Evolutionary conservation across 306 rosid species (phyloP), one percentile per base, ranked within the genome.

Genomic region (Ammopiptanthus mongolicus): DNA sequence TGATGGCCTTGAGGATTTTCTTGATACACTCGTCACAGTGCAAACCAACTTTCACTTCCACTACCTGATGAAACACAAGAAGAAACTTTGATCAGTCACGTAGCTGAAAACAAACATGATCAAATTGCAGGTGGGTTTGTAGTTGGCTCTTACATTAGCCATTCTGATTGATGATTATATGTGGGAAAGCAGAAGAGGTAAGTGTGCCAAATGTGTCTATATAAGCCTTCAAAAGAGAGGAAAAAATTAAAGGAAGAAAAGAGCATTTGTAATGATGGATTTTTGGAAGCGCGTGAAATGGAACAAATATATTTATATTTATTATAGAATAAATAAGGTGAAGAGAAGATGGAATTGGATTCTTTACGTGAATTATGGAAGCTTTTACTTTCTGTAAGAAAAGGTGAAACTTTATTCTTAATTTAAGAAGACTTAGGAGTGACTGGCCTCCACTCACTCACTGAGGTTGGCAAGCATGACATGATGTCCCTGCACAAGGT

Each of bases 21-120:
- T 87, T 91, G 83, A 90, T 95, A 65, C 98, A 95, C 8, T 95
- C 92, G 0, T 86, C 96, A 58, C 98, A 90, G 82, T 95, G 97
- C 87, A 91, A 84, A 14, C 88, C 91, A 11, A 95, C 96, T 84
- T 86, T 91, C 79, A 95, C 60, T 73, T 95, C 98, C 87, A 95
- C 97, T 77, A 90, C 90, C 96, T 91, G 44, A 52, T 13, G 10
- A 63, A 34, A 76, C 5, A 48, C 37, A n/a, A 22, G 41, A 42
- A 39, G 5, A 52, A 37, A 28, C 14, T 44, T 28, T 55, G 3
- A n/a, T n/a, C n/a, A 56, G 14, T 42, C 22, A 5, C 28, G 19
- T 58, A 22, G 12, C 18, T 8, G 13, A 63, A 34, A 39, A 12
- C 39, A 41, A 61, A 33, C 47, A 23, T 19, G 4, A 69, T 28